Evolutionary conservation across 306 rosid species (phyloP).

Genomic region (Neltuma alba): DNA sequence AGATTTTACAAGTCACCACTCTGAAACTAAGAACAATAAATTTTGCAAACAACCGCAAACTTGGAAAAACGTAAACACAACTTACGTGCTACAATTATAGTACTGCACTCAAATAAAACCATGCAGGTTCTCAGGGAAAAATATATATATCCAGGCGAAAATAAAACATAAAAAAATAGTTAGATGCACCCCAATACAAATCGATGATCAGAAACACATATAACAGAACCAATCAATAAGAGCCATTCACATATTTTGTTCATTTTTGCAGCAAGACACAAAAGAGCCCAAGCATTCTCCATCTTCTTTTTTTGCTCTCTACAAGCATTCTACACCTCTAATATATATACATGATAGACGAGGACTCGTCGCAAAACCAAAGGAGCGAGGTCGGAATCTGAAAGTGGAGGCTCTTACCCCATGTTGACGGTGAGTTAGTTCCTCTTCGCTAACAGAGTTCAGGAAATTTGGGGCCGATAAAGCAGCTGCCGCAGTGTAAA

Average conservation of each 20-base stretch:
- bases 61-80: background rate
- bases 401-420: conserved; percentile 45
- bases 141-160: background rate
- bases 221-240: background rate
- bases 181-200: background rate
- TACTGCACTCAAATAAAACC: background rate
- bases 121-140: background rate
- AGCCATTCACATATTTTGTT: background rate
- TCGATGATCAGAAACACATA: background rate
- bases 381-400: background rate
- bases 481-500: conserved; percentile 33
- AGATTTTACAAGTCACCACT: background rate
- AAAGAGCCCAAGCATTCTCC: background rate
- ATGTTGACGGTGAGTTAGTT: conserved; percentile 39
- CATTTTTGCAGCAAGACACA: background rate
- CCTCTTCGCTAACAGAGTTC: conserved; percentile 3
- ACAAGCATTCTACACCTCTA: background rate
- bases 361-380: background rate
- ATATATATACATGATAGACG: background rate
- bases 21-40: background rate
- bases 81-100: background rate
- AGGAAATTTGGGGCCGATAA: background rate
- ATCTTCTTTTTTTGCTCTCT: background rate
- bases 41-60: background rate
- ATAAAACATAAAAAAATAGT: background rate